Evolutionary conservation across 306 rosid genomes (phyloP), one percentile per base, ranked within the genome.

Genomic region (Quercus ilex): DNA sequence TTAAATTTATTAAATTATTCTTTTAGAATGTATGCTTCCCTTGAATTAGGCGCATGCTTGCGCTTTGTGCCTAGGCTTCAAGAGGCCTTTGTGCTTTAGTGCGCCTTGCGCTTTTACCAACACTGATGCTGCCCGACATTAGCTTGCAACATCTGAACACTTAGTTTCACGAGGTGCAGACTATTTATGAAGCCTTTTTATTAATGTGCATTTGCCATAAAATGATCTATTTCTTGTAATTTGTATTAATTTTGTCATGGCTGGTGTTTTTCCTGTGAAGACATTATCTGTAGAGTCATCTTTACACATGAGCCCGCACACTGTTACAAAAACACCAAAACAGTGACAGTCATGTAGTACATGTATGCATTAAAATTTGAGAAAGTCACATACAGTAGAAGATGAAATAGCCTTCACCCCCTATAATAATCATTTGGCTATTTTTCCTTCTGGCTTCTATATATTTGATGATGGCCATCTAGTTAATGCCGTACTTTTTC

Each of bases 401-500:
- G 15, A 19, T 67, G 23, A 35, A 67, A 67, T 67, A 46, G 7
- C n/a, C 33, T 76, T 76, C 19, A 6, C 4, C 5, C 23, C 57
- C n/a, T 31, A 2, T 68, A 28, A 52, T 21, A 31, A 30, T 56
- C 72, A 17, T 43, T 26, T 41, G 57, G 31, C 53, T 41, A 26
- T 28, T 35, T 33, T 78, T 69, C 55, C 19, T 4, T 31, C 72
- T 67, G 51, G 49, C 41, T 35, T 67, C 72, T 33, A 3, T 33
- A 9, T 67, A 67, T n/a, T n/a, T 67, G 7, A 67, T 67, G 26
- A 67, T 33, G 72, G 72, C 25, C 73, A 69, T 35, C 72, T 83
- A 70, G 46, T 76, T 74, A 75, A 78, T 82, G 72, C 74, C 18
- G 60, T 70, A 72, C 67, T 78, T 83, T 51, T 85, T 81, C 33